Percentiles rank a stretch among this genome's conserved stretches.
These are phyloP conservation scores for Oenanthe javanica DNA, from an alignment of 140 eudicot species.

Conservation along the genomic window DNA sequence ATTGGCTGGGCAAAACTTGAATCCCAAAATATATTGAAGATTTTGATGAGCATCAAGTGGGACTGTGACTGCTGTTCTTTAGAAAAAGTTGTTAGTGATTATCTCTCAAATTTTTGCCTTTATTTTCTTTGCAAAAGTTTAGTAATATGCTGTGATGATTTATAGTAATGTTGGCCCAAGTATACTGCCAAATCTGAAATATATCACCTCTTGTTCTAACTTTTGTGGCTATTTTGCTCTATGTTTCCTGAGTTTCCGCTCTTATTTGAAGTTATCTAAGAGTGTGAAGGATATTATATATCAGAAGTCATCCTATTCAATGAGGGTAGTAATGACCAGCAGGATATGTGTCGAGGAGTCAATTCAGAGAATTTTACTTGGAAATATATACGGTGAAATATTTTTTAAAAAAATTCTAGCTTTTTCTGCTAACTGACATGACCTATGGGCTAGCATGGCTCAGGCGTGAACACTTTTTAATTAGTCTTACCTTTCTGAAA, in stretches of 20 bases:
- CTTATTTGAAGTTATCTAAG: not conserved
- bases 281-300: not conserved
- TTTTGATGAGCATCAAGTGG: slow-evolving; percentile 58
- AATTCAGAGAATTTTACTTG: not conserved
- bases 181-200: not conserved
- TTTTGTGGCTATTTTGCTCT: too few species aligned
- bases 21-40: slow-evolving; percentile 26
- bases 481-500: not conserved
- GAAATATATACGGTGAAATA: not conserved
- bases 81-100: slow-evolving; percentile 41
- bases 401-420: not conserved
- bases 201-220: too few species aligned
- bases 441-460: not conserved
- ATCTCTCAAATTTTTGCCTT: not conserved
- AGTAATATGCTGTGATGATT: not conserved
- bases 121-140: not conserved
- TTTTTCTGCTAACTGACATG: not conserved
- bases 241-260: not conserved
- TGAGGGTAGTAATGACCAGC: not conserved
- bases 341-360: not conserved
- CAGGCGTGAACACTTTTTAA: not conserved
- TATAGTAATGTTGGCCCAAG: not conserved
- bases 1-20: slow-evolving; percentile 66
- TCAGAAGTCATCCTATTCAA: not conserved
- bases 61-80: slow-evolving; percentile 20